Base-by-base conservation (phyloP, 768 basidiomycete species). In the Aureoboletus auriporus region DNA sequence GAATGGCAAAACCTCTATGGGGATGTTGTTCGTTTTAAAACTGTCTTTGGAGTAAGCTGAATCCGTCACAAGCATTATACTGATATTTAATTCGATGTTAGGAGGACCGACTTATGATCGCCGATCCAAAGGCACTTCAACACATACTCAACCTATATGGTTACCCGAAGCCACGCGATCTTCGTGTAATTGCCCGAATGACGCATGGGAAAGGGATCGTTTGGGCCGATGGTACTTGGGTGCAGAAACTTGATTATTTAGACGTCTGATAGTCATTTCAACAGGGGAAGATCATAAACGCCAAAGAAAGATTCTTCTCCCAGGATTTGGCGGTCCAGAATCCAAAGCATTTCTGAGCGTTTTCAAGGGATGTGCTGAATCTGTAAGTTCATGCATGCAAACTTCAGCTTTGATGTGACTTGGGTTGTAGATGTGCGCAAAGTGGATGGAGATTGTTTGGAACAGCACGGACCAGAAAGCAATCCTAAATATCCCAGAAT, bases 251-350 rank as follows among this genome's bases (percentile, higher is more conserved):
- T 1, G 5, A 13, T 31, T 28, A 6, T 6, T 27, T 69, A 68
- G n/a, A 37, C 31, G 39, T 10, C 12, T 26, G 42, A 36, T 35
- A 23, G 42, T 14, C n/a, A 5, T 27, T 6, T 35, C 43, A 39
- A 11, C 39, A 67, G 66, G 72, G 1, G 64, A 71, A n/a, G 72
- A 65, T 31, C 81, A 82, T 50, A 77, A 68, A 58, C 71, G 81
- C 39, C 79, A 82, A 44, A 64, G 77, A 48, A 79, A 70, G 53
- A 69, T 78, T 16, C 74, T 81, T 69, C 66, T 77, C 42, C 80
- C 79, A 3, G 79, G 77, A 4, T 82, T 82, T 48, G 78, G 79
- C 41, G 71, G 60, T 6, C 71, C 74, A 0, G 77, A 80, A 52
- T 71, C 73, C 26, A 79, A 71, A 46, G 69, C 78, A 0, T 79